phyloP scores from a whole-genome alignment of 2,329 filamentous ascomycete species.

The Colletotrichum agaves region DNA sequence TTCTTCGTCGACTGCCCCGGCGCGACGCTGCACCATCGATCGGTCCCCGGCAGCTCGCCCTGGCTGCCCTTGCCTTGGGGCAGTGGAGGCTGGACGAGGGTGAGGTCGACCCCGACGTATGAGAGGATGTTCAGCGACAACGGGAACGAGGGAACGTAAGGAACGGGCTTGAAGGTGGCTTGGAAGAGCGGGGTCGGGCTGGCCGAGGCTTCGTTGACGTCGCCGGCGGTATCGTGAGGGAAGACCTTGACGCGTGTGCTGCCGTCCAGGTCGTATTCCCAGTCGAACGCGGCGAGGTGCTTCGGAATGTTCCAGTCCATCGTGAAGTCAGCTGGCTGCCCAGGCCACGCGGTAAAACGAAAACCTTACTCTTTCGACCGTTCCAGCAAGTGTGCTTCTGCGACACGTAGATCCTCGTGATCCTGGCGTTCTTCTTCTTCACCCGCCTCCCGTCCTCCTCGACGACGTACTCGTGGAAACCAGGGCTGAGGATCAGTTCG shows the following conservation, averaged over 20 bases:
- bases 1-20: constrained; percentile 45
- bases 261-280: constrained; percentile 49
- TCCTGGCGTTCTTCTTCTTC: constrained; percentile 51
- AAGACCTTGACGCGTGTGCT: constrained; percentile 56
- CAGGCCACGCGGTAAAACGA: not conserved
- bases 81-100: constrained; percentile 61
- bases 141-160: constrained; percentile 56
- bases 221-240: constrained; percentile 52
- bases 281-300: constrained; percentile 63
- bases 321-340: not conserved
- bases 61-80: constrained; percentile 52
- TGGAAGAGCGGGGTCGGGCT: constrained; percentile 56
- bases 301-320: constrained; percentile 67
- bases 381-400: constrained; percentile 64
- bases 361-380: constrained; percentile 57
- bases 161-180: constrained; percentile 54
- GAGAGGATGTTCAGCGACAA: constrained; percentile 51
- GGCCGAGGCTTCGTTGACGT: constrained; percentile 46
- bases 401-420: constrained; percentile 67
- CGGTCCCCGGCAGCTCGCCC: constrained; percentile 57
- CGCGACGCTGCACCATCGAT: constrained; percentile 55
- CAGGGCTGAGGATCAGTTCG: constrained; percentile 61
- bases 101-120: constrained; percentile 54
- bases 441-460: constrained; percentile 46
- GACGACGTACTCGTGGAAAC: constrained; percentile 55